phyloP scores from a whole-genome alignment of 139 green algal genomes.

The Micractinium conductrix region DNA sequence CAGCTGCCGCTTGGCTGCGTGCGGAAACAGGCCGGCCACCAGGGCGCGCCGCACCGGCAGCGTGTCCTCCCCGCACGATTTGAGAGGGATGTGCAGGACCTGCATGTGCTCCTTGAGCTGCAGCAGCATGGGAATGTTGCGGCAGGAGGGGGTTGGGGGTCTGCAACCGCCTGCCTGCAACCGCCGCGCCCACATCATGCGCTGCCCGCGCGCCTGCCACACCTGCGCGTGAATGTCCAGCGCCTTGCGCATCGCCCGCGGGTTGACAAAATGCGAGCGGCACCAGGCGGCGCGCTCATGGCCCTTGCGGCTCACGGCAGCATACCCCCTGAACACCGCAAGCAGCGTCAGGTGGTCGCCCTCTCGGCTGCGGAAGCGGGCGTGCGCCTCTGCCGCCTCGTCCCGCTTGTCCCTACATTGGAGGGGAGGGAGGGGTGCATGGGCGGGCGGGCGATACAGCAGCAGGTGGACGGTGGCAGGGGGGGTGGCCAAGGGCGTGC shows the following conservation, averaged over 20 bases:
- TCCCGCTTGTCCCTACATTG: constrained; percentile 63
- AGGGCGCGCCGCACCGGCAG: constrained; percentile 65
- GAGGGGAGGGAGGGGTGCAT: neutral
- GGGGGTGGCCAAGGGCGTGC: too few species aligned
- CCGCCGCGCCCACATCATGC: neutral
- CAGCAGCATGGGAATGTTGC: neutral
- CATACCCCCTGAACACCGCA: constrained; percentile 66
- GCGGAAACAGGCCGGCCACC: constrained; percentile 78
- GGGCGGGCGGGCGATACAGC: neutral
- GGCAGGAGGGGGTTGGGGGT: neutral
- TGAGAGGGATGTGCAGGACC: constrained; percentile 48
- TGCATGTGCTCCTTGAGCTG: constrained; percentile 53
- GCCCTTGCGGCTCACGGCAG: constrained; percentile 38
- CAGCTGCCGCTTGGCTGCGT: constrained; percentile 74
- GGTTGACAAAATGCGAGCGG: constrained; percentile 53
- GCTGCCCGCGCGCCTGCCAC: neutral
- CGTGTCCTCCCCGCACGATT: constrained; percentile 61
- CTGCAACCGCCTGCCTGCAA: neutral
- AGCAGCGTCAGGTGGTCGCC: constrained; percentile 89
- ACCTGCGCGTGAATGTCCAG: constrained; percentile 79
- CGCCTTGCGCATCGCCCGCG: constrained; percentile 73
- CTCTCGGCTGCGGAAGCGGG: constrained; percentile 66
- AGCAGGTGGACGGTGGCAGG: neutral
- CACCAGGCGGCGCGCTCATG: constrained; percentile 47
- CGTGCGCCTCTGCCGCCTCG: constrained; percentile 63